Evolutionary conservation across 495 filamentous ascomycete genomes (phyloP).

Genomic region (Penicillium desertorum): DNA sequence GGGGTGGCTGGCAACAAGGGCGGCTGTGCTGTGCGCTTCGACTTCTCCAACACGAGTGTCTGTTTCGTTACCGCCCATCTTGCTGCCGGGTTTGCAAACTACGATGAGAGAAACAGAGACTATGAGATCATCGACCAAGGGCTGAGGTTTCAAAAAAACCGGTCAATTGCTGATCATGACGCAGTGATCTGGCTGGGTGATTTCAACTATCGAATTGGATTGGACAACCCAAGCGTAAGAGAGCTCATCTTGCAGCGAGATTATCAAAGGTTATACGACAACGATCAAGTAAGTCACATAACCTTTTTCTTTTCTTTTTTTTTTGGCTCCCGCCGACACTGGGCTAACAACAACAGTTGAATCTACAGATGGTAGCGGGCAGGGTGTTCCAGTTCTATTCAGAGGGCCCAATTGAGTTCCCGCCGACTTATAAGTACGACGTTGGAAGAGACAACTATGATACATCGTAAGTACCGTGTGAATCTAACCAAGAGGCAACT

Average conservation of each 20-base stretch:
- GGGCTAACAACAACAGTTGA: constrained; percentile 57
- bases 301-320: not conserved
- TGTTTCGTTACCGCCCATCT: constrained; percentile 98
- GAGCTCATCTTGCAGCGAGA: constrained; percentile 68
- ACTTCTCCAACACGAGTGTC: constrained; percentile 88
- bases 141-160: constrained; percentile 84
- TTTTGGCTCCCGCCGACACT: not conserved
- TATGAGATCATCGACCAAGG: constrained; percentile 87
- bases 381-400: constrained; percentile 87
- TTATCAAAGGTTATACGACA: constrained; percentile 78
- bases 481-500: not conserved
- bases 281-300: constrained; percentile 70
- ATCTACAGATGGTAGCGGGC: constrained; percentile 93
- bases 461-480: constrained; percentile 65
- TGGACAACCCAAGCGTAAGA: constrained; percentile 75
- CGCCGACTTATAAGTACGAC: constrained; percentile 95
- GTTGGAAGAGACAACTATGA: constrained; percentile 85
- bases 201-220: constrained; percentile 96
- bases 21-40: constrained; percentile 93
- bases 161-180: constrained; percentile 88
- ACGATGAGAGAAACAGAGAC: constrained; percentile 91
- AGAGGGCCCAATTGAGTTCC: constrained; percentile 78
- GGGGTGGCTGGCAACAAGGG: constrained; percentile 98
- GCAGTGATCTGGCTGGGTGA: constrained; percentile 97
- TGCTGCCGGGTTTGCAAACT: constrained; percentile 95